Conservation (phyloP, 1,284 basidiomycete species). For the Pholiota adiposa region DNA sequence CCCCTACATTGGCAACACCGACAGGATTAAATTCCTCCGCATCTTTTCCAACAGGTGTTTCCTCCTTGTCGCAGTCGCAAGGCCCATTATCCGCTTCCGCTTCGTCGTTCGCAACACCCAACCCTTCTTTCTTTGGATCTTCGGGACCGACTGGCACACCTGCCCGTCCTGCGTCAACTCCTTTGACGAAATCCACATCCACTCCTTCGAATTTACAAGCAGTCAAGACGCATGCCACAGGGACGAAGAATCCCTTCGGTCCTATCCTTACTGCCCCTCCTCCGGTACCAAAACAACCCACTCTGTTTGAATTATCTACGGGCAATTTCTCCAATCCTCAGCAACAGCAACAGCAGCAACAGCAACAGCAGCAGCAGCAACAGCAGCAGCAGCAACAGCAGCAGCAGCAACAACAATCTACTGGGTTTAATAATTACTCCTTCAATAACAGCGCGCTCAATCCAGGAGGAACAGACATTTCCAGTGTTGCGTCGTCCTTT, state of each 20-base stretch:
- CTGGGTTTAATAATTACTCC: slow-evolving; percentile 35
- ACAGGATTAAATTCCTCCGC: slow-evolving; percentile 4
- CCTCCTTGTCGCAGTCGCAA: slow-evolving; percentile 5
- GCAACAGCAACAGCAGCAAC: slow-evolving; percentile 25
- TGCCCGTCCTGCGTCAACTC: slow-evolving; percentile 71
- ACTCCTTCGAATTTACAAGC: slow-evolving; percentile 54
- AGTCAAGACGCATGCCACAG: slow-evolving; percentile 90
- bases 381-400: slow-evolving; percentile 38
- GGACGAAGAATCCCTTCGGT: slow-evolving; percentile 95
- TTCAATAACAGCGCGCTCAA: slow-evolving; percentile 45
- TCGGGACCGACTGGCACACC: slow-evolving; percentile 35
- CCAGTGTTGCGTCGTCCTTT: slow-evolving; percentile 75
- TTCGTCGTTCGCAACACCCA: slow-evolving; percentile 25
- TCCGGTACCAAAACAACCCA: slow-evolving; percentile 76
- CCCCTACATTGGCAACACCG: slow-evolving; percentile 8
- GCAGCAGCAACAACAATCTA: slow-evolving; percentile 20
- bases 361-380: slow-evolving; percentile 28
- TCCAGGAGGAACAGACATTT: slow-evolving; percentile 56
- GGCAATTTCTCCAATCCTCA: slow-evolving; percentile 20
- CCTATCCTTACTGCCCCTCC: slow-evolving; percentile 70
- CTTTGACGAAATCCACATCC: slow-evolving; percentile 45
- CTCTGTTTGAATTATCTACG: slow-evolving; percentile 77
- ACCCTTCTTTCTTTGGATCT: slow-evolving; percentile 23
- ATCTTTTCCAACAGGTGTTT: not conserved
- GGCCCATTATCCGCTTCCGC: slow-evolving; percentile 16